phyloP scores from a whole-genome alignment of 805 yeast genomes.

The Starmera dryadoides region DNA sequence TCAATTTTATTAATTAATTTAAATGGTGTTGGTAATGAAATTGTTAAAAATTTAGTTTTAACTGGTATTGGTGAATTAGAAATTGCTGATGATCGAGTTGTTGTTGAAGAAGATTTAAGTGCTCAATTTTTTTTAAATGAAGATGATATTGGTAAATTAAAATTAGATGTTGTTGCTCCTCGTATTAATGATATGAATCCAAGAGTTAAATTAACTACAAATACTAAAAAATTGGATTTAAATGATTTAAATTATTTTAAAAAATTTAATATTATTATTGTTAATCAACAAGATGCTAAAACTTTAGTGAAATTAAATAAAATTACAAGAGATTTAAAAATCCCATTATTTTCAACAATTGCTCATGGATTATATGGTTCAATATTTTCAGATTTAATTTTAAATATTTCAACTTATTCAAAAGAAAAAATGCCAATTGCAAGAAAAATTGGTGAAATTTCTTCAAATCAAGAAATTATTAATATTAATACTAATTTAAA shows the following conservation, averaged over 20 bases:
- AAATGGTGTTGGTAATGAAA: conserved; percentile 76
- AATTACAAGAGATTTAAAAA: conserved; percentile 44
- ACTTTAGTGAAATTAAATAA: conserved; percentile 44
- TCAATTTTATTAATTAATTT: conserved; percentile 62
- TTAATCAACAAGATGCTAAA: conserved; percentile 48
- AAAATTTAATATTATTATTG: conserved; percentile 64
- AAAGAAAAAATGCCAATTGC: conserved; percentile 40
- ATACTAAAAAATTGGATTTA: conserved; percentile 20
- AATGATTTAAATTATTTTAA: conserved; percentile 31
- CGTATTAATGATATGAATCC: conserved; percentile 72
- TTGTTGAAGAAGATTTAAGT: conserved; percentile 57
- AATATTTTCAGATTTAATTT: conserved; percentile 69
- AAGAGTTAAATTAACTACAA: conserved; percentile 53
- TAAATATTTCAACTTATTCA: conserved; percentile 49
- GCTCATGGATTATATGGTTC: conserved; percentile 80
- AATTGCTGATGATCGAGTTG: conserved; percentile 51
- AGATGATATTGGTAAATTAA: conserved; percentile 45
- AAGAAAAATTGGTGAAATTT: conserved; percentile 45
- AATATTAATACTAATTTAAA: conserved; percentile 25
- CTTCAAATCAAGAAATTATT: conserved; percentile 34
- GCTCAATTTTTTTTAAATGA: conserved; percentile 67
- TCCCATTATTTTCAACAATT: conserved; percentile 65
- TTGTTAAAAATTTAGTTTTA: conserved; percentile 74
- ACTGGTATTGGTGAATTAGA: conserved; percentile 82
- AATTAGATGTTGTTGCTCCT: conserved; percentile 46